Conservation (phyloP, 2,329 filamentous ascomycete species). For the Herpotrichia juniperi region DNA sequence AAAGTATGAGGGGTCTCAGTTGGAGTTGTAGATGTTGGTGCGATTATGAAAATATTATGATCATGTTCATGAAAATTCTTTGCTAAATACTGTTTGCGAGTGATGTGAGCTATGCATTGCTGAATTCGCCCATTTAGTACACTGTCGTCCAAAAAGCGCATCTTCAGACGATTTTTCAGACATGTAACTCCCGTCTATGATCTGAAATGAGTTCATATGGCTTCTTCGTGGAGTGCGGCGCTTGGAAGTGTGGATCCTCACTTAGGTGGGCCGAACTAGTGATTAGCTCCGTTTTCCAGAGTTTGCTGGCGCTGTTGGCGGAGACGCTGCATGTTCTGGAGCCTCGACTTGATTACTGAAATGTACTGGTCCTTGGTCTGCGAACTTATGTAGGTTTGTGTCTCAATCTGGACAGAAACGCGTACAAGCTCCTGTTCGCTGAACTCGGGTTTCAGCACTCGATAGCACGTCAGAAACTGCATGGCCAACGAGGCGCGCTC, state of each 20-base stretch:
- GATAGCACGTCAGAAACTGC: constrained; percentile 41
- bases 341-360: constrained; percentile 34
- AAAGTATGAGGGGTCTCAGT: too few relatives aligned
- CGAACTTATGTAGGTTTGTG: constrained; percentile 28
- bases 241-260: too few relatives aligned
- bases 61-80: background rate
- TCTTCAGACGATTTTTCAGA: too few relatives aligned
- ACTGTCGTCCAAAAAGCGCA: too few relatives aligned
- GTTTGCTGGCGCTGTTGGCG: constrained; percentile 31
- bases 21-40: background rate
- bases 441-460: constrained; percentile 38
- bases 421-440: constrained; percentile 35
- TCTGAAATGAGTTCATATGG: background rate
- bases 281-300: constrained; percentile 29
- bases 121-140: too few relatives aligned
- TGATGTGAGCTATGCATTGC: too few relatives aligned
- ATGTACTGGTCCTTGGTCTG: constrained; percentile 40
- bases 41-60: constrained; percentile 2
- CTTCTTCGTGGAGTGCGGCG: too few relatives aligned
- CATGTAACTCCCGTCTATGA: background rate
- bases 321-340: constrained; percentile 33
- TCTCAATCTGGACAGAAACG: constrained; percentile 36
- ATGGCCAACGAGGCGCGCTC: constrained; percentile 38
- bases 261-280: too few relatives aligned
- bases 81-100: too few relatives aligned